These are phyloP conservation scores for Elsinoe necatrix DNA, from an alignment of 2,329 filamentous ascomycete species.

Conservation along the genomic window DNA sequence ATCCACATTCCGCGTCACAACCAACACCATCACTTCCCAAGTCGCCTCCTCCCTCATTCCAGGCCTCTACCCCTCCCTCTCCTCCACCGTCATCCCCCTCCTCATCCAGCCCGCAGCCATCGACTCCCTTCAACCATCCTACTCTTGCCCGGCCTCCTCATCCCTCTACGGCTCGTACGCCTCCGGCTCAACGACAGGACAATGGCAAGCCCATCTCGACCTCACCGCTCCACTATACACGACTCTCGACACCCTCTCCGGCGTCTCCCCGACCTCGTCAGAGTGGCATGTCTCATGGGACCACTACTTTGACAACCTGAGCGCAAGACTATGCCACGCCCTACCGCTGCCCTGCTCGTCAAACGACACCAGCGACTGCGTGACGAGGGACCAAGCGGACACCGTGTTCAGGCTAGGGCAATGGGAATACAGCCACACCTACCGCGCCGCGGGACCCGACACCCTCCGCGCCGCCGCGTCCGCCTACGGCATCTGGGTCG, in stretches of 20 bases:
- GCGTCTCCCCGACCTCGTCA: constrained; percentile 46
- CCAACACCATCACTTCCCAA: constrained; percentile 74
- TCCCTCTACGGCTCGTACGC: constrained; percentile 38
- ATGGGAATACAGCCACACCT: constrained; percentile 73
- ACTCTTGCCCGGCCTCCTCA: constrained; percentile 52
- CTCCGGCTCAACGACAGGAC: constrained; percentile 36
- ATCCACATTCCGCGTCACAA: constrained; percentile 64
- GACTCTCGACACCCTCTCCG: constrained; percentile 59
- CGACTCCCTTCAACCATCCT: constrained; percentile 68
- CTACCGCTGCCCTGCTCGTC: constrained; percentile 62
- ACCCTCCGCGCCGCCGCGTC: constrained; percentile 55
- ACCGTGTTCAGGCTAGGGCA: constrained; percentile 66
- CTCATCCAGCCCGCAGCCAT: constrained; percentile 46
- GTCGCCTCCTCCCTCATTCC: constrained; percentile 66
- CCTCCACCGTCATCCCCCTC: constrained; percentile 29
- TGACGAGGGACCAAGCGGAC: constrained; percentile 55
- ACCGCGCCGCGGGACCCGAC: constrained; percentile 52
- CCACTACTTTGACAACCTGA: constrained; percentile 80
- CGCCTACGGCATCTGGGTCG: constrained; percentile 64
- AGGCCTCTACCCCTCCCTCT: constrained; percentile 53
- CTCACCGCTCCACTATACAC: constrained; percentile 48
- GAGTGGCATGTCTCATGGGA: constrained; percentile 67
- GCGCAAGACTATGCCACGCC: constrained; percentile 65
- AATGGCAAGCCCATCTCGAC: constrained; percentile 58
- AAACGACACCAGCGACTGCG: constrained; percentile 46